Percentiles rank a stretch among this genome's conserved stretches.
Conservation (phyloP, 306 rosid species). For the Sphenostylis stenocarpa region DNA sequence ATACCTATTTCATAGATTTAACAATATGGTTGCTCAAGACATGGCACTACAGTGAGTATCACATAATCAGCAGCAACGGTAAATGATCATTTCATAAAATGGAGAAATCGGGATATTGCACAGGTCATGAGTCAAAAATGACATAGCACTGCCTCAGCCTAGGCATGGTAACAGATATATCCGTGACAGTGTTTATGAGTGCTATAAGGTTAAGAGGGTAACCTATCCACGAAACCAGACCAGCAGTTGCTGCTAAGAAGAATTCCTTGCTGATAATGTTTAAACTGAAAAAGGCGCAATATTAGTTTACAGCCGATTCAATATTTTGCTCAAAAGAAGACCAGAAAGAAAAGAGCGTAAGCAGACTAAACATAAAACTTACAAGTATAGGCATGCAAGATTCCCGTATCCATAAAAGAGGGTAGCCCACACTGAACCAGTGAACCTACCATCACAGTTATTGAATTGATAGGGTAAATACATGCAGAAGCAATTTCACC, state of each 20-base stretch:
- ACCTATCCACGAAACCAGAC: constrained; percentile 78
- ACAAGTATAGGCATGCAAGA: constrained; percentile 75
- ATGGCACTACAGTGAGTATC: not conserved
- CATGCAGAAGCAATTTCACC: constrained; percentile 21
- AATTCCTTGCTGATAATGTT: constrained; percentile 68
- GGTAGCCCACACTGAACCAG: constrained; percentile 84
- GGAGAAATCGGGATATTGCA: not conserved
- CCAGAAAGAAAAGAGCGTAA: not conserved
- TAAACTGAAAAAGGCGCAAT: constrained; percentile 47
- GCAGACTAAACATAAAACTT: constrained; percentile 34
- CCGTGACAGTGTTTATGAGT: not conserved
- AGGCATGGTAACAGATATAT: not conserved
- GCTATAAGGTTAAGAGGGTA: constrained; percentile 17
- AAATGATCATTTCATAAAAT: not conserved
- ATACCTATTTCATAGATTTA: not conserved
- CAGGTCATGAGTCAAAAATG: not conserved
- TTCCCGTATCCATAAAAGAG: constrained; percentile 90
- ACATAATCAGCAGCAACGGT: not conserved
- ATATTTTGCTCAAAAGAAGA: constrained; percentile 23
- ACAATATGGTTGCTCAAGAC: constrained; percentile 9
- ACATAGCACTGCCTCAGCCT: not conserved
- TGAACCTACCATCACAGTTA: constrained; percentile 59
- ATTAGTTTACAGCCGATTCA: constrained; percentile 27
- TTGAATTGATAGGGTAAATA: not conserved
- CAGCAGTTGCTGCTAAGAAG: constrained; percentile 73